These are phyloP conservation scores for Luffa acutangula DNA, from an alignment of 306 rosid species.

Conservation along the genomic window DNA sequence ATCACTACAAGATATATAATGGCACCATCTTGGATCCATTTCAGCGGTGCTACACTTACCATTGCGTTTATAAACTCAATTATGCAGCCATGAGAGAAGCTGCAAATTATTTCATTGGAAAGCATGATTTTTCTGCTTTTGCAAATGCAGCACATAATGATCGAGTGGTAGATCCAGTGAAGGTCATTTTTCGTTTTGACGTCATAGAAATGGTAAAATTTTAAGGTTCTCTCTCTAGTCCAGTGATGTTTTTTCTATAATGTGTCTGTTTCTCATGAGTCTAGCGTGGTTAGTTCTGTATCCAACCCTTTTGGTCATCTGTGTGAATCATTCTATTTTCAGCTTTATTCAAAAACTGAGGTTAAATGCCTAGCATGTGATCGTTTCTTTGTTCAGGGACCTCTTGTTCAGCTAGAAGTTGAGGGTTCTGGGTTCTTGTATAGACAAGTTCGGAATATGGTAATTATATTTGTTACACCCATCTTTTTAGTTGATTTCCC, in stretches of 20 bases:
- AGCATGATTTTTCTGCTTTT: slow-evolving; percentile 85
- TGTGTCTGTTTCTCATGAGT: neutral
- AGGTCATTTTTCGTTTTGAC: slow-evolving; percentile 58
- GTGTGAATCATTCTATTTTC: neutral
- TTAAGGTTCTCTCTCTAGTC: neutral
- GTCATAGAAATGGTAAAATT: slow-evolving; percentile 50
- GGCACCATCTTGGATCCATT: slow-evolving; percentile 75
- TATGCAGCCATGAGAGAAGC: slow-evolving; percentile 65
- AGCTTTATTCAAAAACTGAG: neutral
- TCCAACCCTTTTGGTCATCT: neutral
- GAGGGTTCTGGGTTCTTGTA: slow-evolving; percentile 94
- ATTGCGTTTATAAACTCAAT: slow-evolving; percentile 63
- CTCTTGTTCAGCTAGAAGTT: slow-evolving; percentile 50
- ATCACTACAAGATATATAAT: slow-evolving; percentile 86
- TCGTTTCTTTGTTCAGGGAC: slow-evolving; percentile 26
- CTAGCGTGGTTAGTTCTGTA: neutral
- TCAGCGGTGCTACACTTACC: slow-evolving; percentile 64
- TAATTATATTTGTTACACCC: slow-evolving; percentile 10
- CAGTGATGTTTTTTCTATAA: neutral
- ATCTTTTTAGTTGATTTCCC: neutral
- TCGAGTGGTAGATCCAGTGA: slow-evolving; percentile 56
- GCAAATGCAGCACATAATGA: slow-evolving; percentile 69
- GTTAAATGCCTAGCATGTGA: slow-evolving; percentile 10
- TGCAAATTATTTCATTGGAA: slow-evolving; percentile 62
- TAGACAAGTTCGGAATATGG: slow-evolving; percentile 96